Percentiles rank a stretch among this genome's conserved stretches.
Conservation (phyloP, 2,329 filamentous ascomycete species). For the Aspergillus versicolor region DNA sequence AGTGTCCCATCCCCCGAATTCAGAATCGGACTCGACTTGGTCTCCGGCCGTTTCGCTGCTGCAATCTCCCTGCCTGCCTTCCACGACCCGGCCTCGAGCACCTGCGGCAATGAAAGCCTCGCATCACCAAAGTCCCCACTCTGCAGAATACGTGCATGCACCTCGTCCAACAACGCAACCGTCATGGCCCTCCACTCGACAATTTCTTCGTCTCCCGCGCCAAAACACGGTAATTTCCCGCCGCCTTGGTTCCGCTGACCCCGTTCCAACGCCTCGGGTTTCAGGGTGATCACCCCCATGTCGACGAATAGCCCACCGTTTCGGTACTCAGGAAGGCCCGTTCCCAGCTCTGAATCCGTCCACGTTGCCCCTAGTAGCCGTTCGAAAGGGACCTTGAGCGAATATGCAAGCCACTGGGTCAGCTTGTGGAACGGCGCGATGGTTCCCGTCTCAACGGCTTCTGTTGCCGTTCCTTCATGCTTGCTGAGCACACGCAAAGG, state of each 20-base stretch:
- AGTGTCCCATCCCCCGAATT: constrained; percentile 42
- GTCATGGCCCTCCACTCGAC: constrained; percentile 68
- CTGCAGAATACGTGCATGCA: constrained; percentile 52
- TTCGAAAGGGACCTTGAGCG: constrained; percentile 65
- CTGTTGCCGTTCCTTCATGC: constrained; percentile 10
- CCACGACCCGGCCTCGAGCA: constrained; percentile 57
- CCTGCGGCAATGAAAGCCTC: constrained; percentile 49
- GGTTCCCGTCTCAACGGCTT: neutral
- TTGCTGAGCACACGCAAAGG: constrained; percentile 33
- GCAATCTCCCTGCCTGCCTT: constrained; percentile 46
- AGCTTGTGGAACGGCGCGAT: constrained; percentile 62
- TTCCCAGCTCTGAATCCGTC: constrained; percentile 57
- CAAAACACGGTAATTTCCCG: constrained; percentile 48
- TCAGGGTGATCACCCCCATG: constrained; percentile 54
- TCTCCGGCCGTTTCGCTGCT: constrained; percentile 32
- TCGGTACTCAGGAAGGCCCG: constrained; percentile 69
- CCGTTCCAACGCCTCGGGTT: constrained; percentile 46
- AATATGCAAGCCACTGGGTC: constrained; percentile 73
- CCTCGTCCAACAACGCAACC: constrained; percentile 58
- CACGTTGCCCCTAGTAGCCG: constrained; percentile 54
- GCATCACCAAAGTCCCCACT: constrained; percentile 36
- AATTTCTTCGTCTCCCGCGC: constrained; percentile 60
- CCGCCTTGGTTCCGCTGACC: constrained; percentile 45
- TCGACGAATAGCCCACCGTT: constrained; percentile 71
- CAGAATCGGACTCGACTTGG: constrained; percentile 38